phyloP scores from a whole-genome alignment of 371 early-diverging fungal genomes.

The Circinella minor region DNA sequence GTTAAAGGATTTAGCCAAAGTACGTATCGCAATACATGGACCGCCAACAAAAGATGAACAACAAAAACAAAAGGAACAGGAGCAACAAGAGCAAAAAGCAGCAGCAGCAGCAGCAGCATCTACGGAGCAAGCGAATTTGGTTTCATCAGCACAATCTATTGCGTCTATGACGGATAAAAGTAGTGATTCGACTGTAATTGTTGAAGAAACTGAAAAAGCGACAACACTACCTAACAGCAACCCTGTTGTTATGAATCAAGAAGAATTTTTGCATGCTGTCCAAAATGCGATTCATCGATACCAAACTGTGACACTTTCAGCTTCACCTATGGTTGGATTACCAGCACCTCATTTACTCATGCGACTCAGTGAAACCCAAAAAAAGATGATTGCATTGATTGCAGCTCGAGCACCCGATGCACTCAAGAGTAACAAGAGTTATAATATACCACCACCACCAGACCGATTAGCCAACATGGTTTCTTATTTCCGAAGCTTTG shows the following conservation, averaged over 20 bases:
- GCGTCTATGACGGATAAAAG: conserved; percentile 4
- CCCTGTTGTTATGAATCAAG: conserved; percentile 11
- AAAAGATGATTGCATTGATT: conserved; percentile 32
- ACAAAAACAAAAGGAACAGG: background rate
- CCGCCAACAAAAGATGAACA: background rate
- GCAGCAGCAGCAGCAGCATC: background rate
- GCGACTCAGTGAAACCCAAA: conserved; percentile 69
- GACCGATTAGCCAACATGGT: conserved; percentile 50
- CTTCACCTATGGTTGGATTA: conserved; percentile 83
- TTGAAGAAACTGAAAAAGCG: background rate
- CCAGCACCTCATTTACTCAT: conserved; percentile 86
- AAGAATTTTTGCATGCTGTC: background rate
- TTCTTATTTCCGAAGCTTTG: conserved; percentile 13
- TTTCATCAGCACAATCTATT: conserved; percentile 15
- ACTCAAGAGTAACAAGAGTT: conserved; percentile 1
- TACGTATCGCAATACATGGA: conserved; percentile 1
- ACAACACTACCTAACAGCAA: background rate
- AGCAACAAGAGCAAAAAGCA: background rate
- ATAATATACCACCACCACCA: background rate
- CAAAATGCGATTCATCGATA: conserved; percentile 61
- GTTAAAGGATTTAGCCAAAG: conserved; percentile 39
- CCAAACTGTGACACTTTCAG: conserved; percentile 77
- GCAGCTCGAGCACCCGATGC: conserved; percentile 31
- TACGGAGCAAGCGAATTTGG: background rate
- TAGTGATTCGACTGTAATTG: conserved; percentile 8